A percentile compares a stretch with the other conserved stretches of the same genome.
Evolutionary conservation across 73 alveolate species (phyloP).

Genomic region (Blepharisma japonicum): DNA sequence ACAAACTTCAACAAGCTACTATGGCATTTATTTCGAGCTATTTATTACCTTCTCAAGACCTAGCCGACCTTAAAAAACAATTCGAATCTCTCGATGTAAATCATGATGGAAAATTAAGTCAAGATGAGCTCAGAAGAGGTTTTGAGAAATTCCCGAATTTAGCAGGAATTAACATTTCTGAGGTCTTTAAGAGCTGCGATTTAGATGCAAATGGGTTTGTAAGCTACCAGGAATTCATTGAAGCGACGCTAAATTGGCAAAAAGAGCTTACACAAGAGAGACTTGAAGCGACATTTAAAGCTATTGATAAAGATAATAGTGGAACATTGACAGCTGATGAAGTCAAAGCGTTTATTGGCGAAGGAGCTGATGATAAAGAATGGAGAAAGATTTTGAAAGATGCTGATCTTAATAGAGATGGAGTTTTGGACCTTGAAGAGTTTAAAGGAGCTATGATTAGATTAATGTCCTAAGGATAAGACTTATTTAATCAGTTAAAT

Average conservation of each 20-base stretch:
- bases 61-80: too few species aligned
- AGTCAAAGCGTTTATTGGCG: conserved; percentile 16
- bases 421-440: too few species aligned
- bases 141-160: not conserved
- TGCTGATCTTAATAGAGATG: too few species aligned
- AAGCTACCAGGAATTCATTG: conserved; percentile 14
- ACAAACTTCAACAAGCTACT: too few species aligned
- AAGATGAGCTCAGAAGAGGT: not conserved
- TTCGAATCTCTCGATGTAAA: conserved; percentile 3
- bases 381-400: too few species aligned
- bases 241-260: not conserved
- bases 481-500: too few species aligned
- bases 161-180: not conserved
- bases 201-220: conserved; percentile 15
- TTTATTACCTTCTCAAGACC: too few species aligned
- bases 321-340: conserved; percentile 5
- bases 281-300: not conserved
- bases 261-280: not conserved
- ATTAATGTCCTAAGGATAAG: too few species aligned
- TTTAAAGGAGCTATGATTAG: too few species aligned
- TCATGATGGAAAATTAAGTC: not conserved
- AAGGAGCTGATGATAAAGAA: not conserved
- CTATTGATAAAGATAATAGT: not conserved
- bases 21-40: too few species aligned
- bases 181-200: not conserved